Base-by-base conservation (phyloP, 495 filamentous ascomycete species). In the Podospora anserina region DNA sequence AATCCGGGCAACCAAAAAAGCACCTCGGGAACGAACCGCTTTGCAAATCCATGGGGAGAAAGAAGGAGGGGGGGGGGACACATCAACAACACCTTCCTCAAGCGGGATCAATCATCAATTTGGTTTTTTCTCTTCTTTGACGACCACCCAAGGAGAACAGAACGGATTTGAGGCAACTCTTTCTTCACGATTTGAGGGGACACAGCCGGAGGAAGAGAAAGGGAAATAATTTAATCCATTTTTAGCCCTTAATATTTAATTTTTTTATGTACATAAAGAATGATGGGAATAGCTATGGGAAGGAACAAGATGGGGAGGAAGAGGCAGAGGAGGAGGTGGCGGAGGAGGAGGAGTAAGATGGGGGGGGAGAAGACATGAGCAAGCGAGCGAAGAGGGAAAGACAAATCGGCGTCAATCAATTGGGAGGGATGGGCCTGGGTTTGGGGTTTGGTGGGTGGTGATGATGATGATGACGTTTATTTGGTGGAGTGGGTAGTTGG, bases 181-280 rank as follows among this genome's bases (percentile, higher is more conserved):
- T 7, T 49, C 39, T 49, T 18, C 39, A 56, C 66, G 59, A 68
- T 16, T 44, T 32, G 27, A 16, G 28, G 23, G 64, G 32, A 61
- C 49, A 28, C 28, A 54, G 53, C 49, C 44, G 20, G 53, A 49
- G 63, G 20, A 62, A 63, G 23, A 27, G 55, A 54, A n/a, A 26
- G 66, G 13, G 30, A 5, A 18, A 16, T 60, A 68, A 65, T 63
- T 67, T 23, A 69, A 75, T 71, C 66, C 65, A 67, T 70, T 70
- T 63, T 69, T 73, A 73, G 68, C 72, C 69, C 63, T 66, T 77
- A 77, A 77, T 77, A 75, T 71, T 71, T 77, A 77, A 77, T 77
- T 54, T 68, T 49, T 68, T 54, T 34, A 72, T 76, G 73, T 77
- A 75, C 66, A 75, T 77, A 75, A 49, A 49, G 70, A 20, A 20